phyloP scores from a whole-genome alignment of 2,329 filamentous ascomycete species.

The Nemania sp. region DNA sequence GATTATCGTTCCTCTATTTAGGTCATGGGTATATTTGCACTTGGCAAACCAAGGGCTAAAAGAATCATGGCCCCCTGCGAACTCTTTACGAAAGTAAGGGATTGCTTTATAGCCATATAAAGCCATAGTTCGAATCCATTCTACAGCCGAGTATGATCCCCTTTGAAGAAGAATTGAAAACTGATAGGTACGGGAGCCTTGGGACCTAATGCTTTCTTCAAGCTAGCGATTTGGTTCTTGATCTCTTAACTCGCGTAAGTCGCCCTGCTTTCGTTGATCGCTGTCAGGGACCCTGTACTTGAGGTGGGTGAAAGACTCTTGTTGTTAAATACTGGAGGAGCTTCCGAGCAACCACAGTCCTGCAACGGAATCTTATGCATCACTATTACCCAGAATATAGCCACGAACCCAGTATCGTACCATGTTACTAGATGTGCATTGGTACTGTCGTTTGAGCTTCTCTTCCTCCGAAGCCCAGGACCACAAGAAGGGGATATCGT shows the following conservation, averaged over 20 bases:
- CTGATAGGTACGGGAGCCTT: background rate
- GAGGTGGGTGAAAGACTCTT: no score
- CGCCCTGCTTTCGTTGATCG: no score
- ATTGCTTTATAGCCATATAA: background rate
- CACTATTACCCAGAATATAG: background rate
- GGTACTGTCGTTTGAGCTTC: background rate
- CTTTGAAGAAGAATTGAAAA: background rate
- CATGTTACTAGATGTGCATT: background rate
- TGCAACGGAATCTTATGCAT: background rate
- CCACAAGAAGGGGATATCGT: background rate
- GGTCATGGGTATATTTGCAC: background rate
- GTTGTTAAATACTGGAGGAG: no score
- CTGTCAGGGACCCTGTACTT: no score
- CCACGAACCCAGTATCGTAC: conserved; percentile 3
- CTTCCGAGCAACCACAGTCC: no score
- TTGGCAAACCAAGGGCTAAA: background rate
- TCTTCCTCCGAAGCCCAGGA: background rate
- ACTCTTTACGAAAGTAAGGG: background rate
- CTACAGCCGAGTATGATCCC: background rate
- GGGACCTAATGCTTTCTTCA: background rate
- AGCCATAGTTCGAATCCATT: background rate
- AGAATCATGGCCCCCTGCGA: background rate
- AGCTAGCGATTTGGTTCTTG: no score
- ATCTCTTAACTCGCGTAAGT: no score
- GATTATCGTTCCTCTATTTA: background rate